phyloP scores from a whole-genome alignment of 1,139 yeast species.

The Taiozyma onychis region DNA sequence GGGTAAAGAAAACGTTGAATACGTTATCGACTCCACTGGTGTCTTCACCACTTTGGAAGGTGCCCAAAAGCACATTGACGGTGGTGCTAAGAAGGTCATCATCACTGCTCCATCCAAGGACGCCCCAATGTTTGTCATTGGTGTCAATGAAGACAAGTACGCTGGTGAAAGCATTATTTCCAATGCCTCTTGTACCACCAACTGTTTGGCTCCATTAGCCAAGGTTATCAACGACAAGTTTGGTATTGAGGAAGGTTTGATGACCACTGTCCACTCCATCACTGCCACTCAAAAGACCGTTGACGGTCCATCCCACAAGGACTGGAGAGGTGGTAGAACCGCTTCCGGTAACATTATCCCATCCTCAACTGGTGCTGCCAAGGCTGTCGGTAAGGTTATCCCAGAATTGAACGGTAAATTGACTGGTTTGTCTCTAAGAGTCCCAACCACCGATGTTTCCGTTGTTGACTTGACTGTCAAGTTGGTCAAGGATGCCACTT shows the following conservation, averaged over 20 bases:
- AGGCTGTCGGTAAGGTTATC: constrained; percentile 88
- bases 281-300: constrained; percentile 90
- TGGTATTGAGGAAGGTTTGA: constrained; percentile 81
- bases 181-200: constrained; percentile 88
- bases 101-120: constrained; percentile 86
- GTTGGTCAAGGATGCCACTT: constrained; percentile 62
- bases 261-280: constrained; percentile 89
- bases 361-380: constrained; percentile 90
- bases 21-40: constrained; percentile 85
- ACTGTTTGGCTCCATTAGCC: constrained; percentile 87
- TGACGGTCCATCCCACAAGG: constrained; percentile 87
- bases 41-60: constrained; percentile 76
- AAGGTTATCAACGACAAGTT: constrained; percentile 74
- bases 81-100: constrained; percentile 87
- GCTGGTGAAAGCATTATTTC: constrained; percentile 68
- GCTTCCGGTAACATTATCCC: constrained; percentile 89
- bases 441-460: constrained; percentile 82
- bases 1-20: constrained; percentile 74
- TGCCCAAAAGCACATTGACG: constrained; percentile 75
- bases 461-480: constrained; percentile 71
- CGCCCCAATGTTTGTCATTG: constrained; percentile 86
- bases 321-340: constrained; percentile 94
- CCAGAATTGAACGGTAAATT: constrained; percentile 85
- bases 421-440: constrained; percentile 86
- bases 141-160: constrained; percentile 75